phyloP scores from a whole-genome alignment of 192 early-diverging fungal genomes.

The Gaertneriomyces semiglobifer region DNA sequence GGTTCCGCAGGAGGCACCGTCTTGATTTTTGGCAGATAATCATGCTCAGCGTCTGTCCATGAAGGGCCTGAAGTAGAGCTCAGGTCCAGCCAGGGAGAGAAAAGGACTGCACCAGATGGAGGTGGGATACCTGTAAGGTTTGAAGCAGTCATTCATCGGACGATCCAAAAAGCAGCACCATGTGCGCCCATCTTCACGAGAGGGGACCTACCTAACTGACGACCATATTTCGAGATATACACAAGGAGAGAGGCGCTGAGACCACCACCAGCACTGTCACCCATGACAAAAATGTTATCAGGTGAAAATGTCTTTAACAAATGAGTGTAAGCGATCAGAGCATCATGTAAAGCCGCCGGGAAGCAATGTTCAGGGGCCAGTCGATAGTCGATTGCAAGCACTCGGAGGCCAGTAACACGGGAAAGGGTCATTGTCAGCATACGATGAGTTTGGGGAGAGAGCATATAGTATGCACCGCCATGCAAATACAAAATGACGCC shows the following conservation, averaged over 20 bases:
- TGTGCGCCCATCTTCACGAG: not conserved
- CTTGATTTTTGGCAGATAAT: not conserved
- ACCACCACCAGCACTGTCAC: constrained; percentile 34
- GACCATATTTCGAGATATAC: not conserved
- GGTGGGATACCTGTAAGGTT: constrained; percentile 36
- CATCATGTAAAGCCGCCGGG: constrained; percentile 44
- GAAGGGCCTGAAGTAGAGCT: constrained; percentile 30
- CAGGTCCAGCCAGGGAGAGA: constrained; percentile 51
- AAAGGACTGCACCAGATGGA: constrained; percentile 49
- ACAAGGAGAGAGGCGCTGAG: not conserved
- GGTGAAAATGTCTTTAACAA: constrained; percentile 36
- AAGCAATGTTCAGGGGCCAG: constrained; percentile 45
- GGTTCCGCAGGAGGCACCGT: not conserved
- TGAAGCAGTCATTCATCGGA: too few species aligned
- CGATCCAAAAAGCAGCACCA: not conserved
- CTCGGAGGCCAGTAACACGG: constrained; percentile 22
- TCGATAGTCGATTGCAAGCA: constrained; percentile 41
- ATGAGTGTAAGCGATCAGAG: constrained; percentile 43
- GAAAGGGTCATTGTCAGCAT: constrained; percentile 31
- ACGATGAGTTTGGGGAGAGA: constrained; percentile 28
- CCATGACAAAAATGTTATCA: constrained; percentile 39
- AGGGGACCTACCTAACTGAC: too few species aligned
- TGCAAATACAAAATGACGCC: constrained; percentile 38
- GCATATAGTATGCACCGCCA: constrained; percentile 46
- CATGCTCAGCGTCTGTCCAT: constrained; percentile 19